These are phyloP conservation scores for Raphanus sativus DNA, from an alignment of 345 rosid species.

Conservation along the genomic window DNA sequence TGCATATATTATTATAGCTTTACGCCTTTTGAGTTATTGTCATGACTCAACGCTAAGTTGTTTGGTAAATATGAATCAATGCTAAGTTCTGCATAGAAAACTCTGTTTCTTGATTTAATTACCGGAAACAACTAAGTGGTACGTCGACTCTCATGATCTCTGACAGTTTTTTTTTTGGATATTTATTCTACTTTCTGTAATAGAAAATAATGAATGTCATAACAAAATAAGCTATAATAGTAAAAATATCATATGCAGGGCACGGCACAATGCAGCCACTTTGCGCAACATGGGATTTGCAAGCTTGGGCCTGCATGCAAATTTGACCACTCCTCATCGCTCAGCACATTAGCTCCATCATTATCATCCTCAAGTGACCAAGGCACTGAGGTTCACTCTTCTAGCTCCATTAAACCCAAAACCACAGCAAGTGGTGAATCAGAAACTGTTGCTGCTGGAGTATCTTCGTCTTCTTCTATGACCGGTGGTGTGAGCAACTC, in stretches of 20 bases:
- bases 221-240: background rate
- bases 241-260: slow-evolving; percentile 46
- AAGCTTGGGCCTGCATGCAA: slow-evolving; percentile 73
- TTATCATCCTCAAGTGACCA: background rate
- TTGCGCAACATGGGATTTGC: slow-evolving; percentile 59
- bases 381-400: slow-evolving; percentile 51
- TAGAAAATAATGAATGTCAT: background rate
- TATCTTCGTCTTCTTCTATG: slow-evolving; percentile 28
- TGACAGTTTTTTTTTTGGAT: background rate
- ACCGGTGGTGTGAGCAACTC: slow-evolving; percentile 18
- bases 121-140: background rate
- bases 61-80: background rate
- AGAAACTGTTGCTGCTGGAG: slow-evolving; percentile 26
- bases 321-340: slow-evolving; percentile 61
- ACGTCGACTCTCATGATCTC: background rate
- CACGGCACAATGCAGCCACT: slow-evolving; percentile 61
- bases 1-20: background rate
- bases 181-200: background rate
- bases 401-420: slow-evolving; percentile 47
- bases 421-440: slow-evolving; percentile 36
- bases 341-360: too few relatives aligned
- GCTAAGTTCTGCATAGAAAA: background rate
- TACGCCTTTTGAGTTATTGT: background rate
- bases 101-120: slow-evolving; percentile 22
- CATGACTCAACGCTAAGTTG: background rate